Evolutionary conservation across 1,284 basidiomycete genomes (phyloP), one percentile per base, ranked within the genome.

Genomic region (Xerocomus amazonicus): DNA sequence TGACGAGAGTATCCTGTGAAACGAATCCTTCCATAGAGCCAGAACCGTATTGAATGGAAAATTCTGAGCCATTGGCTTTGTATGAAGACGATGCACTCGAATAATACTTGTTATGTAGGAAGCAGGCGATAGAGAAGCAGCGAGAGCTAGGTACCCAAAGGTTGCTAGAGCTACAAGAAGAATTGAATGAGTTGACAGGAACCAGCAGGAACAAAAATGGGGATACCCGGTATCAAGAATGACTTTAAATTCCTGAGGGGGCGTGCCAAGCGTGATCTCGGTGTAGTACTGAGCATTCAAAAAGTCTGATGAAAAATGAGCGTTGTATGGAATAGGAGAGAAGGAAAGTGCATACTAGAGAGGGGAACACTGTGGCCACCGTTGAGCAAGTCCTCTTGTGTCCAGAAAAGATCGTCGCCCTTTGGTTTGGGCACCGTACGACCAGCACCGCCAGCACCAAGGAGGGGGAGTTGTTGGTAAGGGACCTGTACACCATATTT

Each of bases 241-340:
- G 58, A 95, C 90, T 72, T 92, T 92, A 77, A 91, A 92, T 72
- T 67, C 74, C 71, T 96, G 92, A 44, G 90, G 77, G 12, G 92
- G 92, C 3, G 76, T 78, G 13, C 92, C 96, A 48, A 99, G 69
- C 9, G 75, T 71, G 57, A 99, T 96, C 59, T 95, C 90, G 33
- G 93, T 81, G 69, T 83, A 99, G 75, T 99, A 98, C 72, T 99
- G 96, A 27, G 96, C 95, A 67, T 98, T 98, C 83, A 97, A 84
- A 75, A 93, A 99, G 78, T 99, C 95, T 79, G 47, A 13, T 7
- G 23, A 37, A 35, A 52, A 42, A 14, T 52, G 46, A 55, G 40
- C 26, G 39, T 5, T 17, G 14, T 4, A 17, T 41, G 9, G 27
- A 28, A 28, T 7, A 33, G 36, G 34, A 23, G 9, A 26, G 6